Percentiles rank a stretch among this genome's conserved stretches.
Evolutionary conservation across 2,329 filamentous ascomycete genomes (phyloP).

Genomic region (Coniochaeta ligniaria): DNA sequence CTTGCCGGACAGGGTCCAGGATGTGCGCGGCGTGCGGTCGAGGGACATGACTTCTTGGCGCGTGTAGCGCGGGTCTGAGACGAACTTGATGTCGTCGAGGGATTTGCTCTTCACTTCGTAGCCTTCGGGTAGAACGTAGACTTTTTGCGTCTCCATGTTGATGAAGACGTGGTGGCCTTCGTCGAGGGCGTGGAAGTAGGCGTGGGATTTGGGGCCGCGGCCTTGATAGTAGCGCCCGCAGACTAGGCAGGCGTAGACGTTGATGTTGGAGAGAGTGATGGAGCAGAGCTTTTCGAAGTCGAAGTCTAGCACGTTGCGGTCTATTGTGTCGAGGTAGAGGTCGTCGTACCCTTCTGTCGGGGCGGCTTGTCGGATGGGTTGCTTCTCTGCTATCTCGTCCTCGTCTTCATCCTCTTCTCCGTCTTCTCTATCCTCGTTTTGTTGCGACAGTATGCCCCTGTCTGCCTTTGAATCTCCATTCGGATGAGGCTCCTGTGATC

Average conservation of each 20-base stretch:
- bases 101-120: slow-evolving; percentile 95
- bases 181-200: slow-evolving; percentile 95
- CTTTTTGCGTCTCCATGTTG: slow-evolving; percentile 89
- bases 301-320: slow-evolving; percentile 88
- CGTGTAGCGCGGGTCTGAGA: slow-evolving; percentile 83
- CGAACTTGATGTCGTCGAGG: slow-evolving; percentile 96
- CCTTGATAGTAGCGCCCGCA: slow-evolving; percentile 98
- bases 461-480: slow-evolving; percentile 15
- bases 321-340: slow-evolving; percentile 95
- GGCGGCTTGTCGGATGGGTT: slow-evolving; percentile 62
- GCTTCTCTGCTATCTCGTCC: slow-evolving; percentile 30
- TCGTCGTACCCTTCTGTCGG: slow-evolving; percentile 88
- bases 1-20: slow-evolving; percentile 74
- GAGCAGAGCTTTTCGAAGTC: slow-evolving; percentile 99
- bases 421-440: slow-evolving; percentile 20
- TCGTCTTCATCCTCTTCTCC: slow-evolving; percentile 28
- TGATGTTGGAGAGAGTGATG: slow-evolving; percentile 92
- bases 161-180: slow-evolving; percentile 96
- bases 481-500: slow-evolving; percentile 4
- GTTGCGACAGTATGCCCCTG: slow-evolving; percentile 13
- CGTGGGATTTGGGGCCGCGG: slow-evolving; percentile 85
- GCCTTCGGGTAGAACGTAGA: slow-evolving; percentile 89
- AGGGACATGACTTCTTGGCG: slow-evolving; percentile 73
- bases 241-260: slow-evolving; percentile 94
- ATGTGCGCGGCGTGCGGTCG: slow-evolving; percentile 57